Conservation (phyloP, 345 rosid genomes). For the Geranium rotundifolium region DNA sequence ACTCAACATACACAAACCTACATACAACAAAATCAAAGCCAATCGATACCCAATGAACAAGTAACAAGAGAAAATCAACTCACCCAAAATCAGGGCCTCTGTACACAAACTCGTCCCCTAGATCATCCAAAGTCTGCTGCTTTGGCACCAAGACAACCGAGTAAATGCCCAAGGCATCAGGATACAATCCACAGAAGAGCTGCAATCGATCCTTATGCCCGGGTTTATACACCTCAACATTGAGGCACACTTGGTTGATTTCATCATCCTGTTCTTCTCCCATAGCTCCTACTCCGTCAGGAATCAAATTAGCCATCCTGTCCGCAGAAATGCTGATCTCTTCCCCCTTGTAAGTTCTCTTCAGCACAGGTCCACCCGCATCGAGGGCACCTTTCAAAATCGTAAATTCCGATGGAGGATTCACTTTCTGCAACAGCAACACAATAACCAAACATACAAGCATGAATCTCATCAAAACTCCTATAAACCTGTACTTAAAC, state of each 20-base stretch:
- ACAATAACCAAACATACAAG: neutral
- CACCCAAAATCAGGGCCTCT: constrained; percentile 74
- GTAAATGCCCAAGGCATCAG: constrained; percentile 89
- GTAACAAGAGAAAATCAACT: constrained; percentile 12
- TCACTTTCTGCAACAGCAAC: constrained; percentile 66
- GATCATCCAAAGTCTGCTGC: constrained; percentile 23
- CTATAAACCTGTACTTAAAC: neutral
- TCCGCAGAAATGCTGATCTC: constrained; percentile 59
- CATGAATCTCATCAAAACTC: too few relatives aligned
- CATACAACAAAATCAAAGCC: too few relatives aligned
- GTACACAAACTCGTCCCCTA: constrained; percentile 35
- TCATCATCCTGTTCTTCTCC: too few relatives aligned
- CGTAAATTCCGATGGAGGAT: constrained; percentile 60
- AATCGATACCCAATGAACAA: neutral
- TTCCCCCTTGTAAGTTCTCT: constrained; percentile 49
- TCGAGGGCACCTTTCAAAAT: constrained; percentile 70
- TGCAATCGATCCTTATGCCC: constrained; percentile 53
- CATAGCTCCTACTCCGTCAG: too few relatives aligned
- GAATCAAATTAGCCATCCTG: constrained; percentile 39
- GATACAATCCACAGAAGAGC: constrained; percentile 83
- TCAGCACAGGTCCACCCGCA: too few relatives aligned
- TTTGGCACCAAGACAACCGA: constrained; percentile 74
- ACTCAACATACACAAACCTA: too few relatives aligned
- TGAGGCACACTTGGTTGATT: constrained; percentile 75
- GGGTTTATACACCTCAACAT: constrained; percentile 74